Conservation (phyloP, 1,284 basidiomycete species). For the Apiotrichum akiyoshidainum region DNA sequence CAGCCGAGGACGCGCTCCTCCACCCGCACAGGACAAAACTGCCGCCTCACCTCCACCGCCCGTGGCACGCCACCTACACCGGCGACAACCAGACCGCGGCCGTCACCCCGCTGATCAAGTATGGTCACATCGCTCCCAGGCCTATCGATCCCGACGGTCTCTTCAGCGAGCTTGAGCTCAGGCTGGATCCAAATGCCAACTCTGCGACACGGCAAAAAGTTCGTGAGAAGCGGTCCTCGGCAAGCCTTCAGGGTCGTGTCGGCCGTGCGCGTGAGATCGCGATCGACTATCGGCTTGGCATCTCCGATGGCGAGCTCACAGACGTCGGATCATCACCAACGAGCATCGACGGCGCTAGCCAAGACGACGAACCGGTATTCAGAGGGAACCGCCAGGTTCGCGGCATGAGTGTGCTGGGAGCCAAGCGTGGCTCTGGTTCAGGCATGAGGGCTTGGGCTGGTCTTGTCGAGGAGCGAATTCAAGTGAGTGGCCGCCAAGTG, state of each 20-base stretch:
- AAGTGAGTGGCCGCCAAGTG: constrained; percentile 41
- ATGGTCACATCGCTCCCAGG: constrained; percentile 40
- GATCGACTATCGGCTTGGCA: constrained; percentile 64
- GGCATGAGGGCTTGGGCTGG: constrained; percentile 69
- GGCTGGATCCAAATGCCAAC: constrained; percentile 52
- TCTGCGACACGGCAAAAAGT: constrained; percentile 57
- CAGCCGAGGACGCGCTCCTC: neutral
- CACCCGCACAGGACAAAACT: constrained; percentile 40
- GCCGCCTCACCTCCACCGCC: constrained; percentile 46
- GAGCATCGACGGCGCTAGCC: constrained; percentile 60
- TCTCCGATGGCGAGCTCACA: constrained; percentile 54
- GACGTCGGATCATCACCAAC: constrained; percentile 18
- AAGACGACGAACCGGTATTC: constrained; percentile 56
- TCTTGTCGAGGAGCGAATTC: constrained; percentile 74
- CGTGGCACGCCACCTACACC: constrained; percentile 48
- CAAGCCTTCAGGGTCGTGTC: constrained; percentile 59
- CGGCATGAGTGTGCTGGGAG: constrained; percentile 44
- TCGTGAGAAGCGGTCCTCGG: constrained; percentile 58
- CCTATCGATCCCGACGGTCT: constrained; percentile 25
- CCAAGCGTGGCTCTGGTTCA: constrained; percentile 35
- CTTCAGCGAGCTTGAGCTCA: constrained; percentile 39
- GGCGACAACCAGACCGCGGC: constrained; percentile 25
- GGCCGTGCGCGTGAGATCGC: constrained; percentile 66
- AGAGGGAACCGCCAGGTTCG: constrained; percentile 56
- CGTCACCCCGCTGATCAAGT: constrained; percentile 37